Evolutionary conservation across 176 grass and related monocot genomes (phyloP), one percentile per base, ranked within the genome.

Genomic region (Juncus effusus): DNA sequence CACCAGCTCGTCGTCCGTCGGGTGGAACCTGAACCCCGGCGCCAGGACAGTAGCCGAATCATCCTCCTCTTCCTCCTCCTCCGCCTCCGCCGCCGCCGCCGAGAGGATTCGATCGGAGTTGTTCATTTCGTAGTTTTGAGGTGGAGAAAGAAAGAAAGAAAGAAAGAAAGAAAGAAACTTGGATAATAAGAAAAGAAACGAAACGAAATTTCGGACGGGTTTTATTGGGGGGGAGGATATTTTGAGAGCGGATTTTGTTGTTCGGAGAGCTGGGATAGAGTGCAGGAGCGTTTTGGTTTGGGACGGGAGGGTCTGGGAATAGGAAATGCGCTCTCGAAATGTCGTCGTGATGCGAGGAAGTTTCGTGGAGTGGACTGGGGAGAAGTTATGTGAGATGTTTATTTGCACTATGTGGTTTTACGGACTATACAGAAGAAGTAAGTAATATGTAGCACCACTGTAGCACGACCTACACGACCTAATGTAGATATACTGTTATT

Each of bases 1-100:
- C 6, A 90, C 86, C 53, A 90, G 86, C 69, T 95, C 86, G 51
- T 90, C 86, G 35, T 90, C 90, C 0, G 86, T 95, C 62, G 86
- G 86, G 80, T 90, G 86, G 71, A 90, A 90, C 51, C 86, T 86
- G 71, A 90, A 95, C 0, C 90, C 86, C 2, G 86, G 86, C 4
- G 86, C 86, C 4, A 90, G 80, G 35, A 79, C 80, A 16, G 90
- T 84, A 49, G 82, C 54, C 42, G 42, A 45, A n/a, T n/a, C n/a
- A 0, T 28, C 19, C 19, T 28, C 19, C 1, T 28, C 19, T 1
- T 28, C 19, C 54, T 73, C 77, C 52, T 36, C 65, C 56, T 42
- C n/a, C 10, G 64, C 40, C 5, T 42, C 16, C 5, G 74, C 39
- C n/a, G 83, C 65, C 0, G 58, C 40, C 37, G 68, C 38, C 60